Evolutionary conservation across 768 basidiomycete genomes (phyloP), one percentile per base, ranked within the genome.

Genomic region (Butyriboletus loyo): DNA sequence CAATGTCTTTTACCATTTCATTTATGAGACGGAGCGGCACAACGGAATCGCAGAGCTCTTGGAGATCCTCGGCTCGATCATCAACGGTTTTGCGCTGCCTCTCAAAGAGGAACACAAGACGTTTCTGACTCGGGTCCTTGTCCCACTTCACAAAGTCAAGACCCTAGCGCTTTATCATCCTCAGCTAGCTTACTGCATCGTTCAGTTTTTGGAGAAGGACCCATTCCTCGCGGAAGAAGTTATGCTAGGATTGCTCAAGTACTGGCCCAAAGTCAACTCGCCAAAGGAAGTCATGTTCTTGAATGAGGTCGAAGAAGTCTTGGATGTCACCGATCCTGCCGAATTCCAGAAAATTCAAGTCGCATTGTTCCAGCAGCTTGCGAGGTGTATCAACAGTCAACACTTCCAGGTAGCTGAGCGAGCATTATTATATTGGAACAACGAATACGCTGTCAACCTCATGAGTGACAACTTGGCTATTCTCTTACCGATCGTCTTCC

Each of bases 211-310:
- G 57, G 97, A 99, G 71, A 99, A 99, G 75, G 97, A 98, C 57
- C 80, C 92, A 3, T 70, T 82, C 7, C 77, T 98, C 41, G 95
- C 93, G 21, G 91, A 98, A 73, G 95, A 98, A 35, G 97, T 99
- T 27, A 89, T 98, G 75, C 75, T 94, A 60, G 97, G 97, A 19
- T 77, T 99, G n/a, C 81, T 99, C 68, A 88, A 89, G 71, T 99
- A 81, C 72, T 99, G 97, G 97, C 97, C 97, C 30, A 98, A 98
- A 72, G 97, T 99, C 62, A 98, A 99, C 72, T 93, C 91, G 31
- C 95, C 95, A 15, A 99, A 99, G 76, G 97, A 99, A 66, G 97
- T 98, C 71, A 99, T 99, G 97, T 99, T 91, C 75, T 77, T 99
- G 53, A 98, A 98, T 72, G 97, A 99, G 75, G 92, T 99, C 48